Evolutionary conservation across 179 eudicot genomes (phyloP).

Genomic region (Beta lomatogona): DNA sequence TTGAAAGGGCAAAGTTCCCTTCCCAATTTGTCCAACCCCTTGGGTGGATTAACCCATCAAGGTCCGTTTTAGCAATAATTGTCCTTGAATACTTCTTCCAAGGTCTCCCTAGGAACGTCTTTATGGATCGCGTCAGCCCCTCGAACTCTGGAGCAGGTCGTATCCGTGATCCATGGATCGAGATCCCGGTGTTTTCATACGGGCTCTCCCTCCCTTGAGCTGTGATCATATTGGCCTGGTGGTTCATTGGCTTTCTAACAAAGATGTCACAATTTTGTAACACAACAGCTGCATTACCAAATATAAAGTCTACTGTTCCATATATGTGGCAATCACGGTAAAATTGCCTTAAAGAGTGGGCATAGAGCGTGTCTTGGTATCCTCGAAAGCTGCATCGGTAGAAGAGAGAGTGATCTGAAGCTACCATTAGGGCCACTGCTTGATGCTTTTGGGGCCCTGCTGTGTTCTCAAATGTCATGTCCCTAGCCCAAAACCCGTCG

Average conservation of each 20-base stretch:
- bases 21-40: conserved; percentile 41
- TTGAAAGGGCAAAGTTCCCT: conserved; percentile 31
- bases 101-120: conserved; percentile 43
- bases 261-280: conserved; percentile 65
- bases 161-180: conserved; percentile 45
- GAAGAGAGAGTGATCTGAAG: conserved; percentile 62
- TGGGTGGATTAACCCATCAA: conserved; percentile 39
- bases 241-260: conserved; percentile 44
- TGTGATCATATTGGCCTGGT: conserved; percentile 52
- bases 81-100: conserved; percentile 44
- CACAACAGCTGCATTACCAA: conserved; percentile 63
- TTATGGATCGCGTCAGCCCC: conserved; percentile 30
- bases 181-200: conserved; percentile 58
- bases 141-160: conserved; percentile 37
- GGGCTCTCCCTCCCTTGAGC: conserved; percentile 55
- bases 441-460: conserved; percentile 73
- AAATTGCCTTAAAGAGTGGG: conserved; percentile 53
- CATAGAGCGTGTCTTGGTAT: conserved; percentile 71
- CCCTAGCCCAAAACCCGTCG: conserved; percentile 77
- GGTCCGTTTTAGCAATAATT: conserved; percentile 26
- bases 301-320: conserved; percentile 71
- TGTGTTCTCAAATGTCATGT: conserved; percentile 73
- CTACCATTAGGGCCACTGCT: conserved; percentile 67
- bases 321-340: conserved; percentile 63
- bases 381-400: conserved; percentile 64